Evolutionary conservation across 345 rosid species (phyloP).

Genomic region (Passiflora organensis): DNA sequence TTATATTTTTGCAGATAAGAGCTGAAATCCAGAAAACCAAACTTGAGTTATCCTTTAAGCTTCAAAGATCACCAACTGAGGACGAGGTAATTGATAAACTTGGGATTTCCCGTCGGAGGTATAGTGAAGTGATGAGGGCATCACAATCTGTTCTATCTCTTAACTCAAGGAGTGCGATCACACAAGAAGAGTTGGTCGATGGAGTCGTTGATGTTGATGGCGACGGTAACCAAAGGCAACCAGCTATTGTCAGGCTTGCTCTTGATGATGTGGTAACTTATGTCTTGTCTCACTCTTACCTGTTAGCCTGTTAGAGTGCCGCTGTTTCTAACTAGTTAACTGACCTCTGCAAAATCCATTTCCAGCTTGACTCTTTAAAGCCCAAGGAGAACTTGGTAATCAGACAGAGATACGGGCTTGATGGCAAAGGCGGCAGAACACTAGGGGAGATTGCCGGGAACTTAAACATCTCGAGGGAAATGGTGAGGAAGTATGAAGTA

Average conservation of each 20-base stretch:
- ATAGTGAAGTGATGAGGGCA: constrained; percentile 72
- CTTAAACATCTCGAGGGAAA: constrained; percentile 89
- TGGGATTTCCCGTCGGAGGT: constrained; percentile 77
- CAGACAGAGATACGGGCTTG: constrained; percentile 88
- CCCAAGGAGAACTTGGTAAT: constrained; percentile 94
- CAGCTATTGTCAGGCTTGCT: constrained; percentile 91
- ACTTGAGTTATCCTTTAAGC: constrained; percentile 58
- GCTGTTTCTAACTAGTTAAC: background rate
- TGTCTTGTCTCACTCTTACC: background rate
- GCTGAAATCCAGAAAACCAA: constrained; percentile 65
- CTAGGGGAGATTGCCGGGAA: constrained; percentile 89
- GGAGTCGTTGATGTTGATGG: constrained; percentile 79
- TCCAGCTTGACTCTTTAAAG: constrained; percentile 82
- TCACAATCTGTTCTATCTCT: constrained; percentile 68
- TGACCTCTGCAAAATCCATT: background rate
- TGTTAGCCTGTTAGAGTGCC: background rate
- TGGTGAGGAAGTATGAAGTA: constrained; percentile 94
- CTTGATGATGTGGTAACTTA: constrained; percentile 92
- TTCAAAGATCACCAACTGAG: constrained; percentile 62
- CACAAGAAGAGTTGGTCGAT: constrained; percentile 82
- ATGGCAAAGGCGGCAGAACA: constrained; percentile 91
- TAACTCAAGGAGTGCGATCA: constrained; percentile 58
- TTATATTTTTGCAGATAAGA: constrained; percentile 53
- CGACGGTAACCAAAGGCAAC: constrained; percentile 57
- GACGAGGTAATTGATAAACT: constrained; percentile 57